phyloP scores from a whole-genome alignment of 1,284 basidiomycete species.

The Trametes polyzona region DNA sequence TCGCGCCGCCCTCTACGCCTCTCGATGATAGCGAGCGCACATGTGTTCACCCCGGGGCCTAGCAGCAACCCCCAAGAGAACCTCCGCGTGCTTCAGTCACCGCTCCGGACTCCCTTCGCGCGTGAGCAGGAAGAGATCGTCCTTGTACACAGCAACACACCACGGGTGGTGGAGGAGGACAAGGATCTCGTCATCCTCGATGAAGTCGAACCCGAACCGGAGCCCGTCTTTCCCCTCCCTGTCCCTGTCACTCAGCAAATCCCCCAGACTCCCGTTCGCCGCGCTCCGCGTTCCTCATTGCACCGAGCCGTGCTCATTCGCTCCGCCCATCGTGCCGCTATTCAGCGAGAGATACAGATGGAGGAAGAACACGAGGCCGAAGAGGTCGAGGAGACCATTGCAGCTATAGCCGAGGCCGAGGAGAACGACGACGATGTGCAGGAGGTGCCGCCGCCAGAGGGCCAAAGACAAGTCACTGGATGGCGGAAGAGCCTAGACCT shows the following conservation, averaged over 20 bases:
- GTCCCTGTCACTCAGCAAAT: conserved; percentile 30
- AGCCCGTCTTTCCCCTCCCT: conserved; percentile 23
- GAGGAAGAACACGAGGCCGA: conserved; percentile 45
- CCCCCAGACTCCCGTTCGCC: conserved; percentile 48
- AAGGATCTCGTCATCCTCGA: conserved; percentile 73
- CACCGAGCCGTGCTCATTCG: conserved; percentile 73
- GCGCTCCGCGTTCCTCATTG: conserved; percentile 50
- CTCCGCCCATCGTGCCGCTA: conserved; percentile 62
- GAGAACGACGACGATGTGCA: conserved; percentile 34
- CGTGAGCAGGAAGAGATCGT: conserved; percentile 50
- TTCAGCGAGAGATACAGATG: conserved; percentile 43
- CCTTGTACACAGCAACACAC: conserved; percentile 67
- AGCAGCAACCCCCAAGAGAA: conserved; percentile 63
- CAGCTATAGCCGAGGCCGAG: conserved; percentile 35
- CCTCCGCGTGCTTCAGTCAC: conserved; percentile 61
- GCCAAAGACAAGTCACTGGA: conserved; percentile 33
- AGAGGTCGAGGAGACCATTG: conserved; percentile 31
- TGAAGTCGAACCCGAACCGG: conserved; percentile 44
- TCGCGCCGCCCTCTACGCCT: conserved; percentile 55
- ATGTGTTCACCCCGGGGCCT: conserved; percentile 70
- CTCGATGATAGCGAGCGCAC: conserved; percentile 73
- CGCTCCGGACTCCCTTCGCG: conserved; percentile 47
- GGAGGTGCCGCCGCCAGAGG: conserved; percentile 32
- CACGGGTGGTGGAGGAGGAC: conserved; percentile 69
- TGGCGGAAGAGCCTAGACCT: conserved; percentile 42